A percentile compares a stretch with the other conserved stretches of the same genome.
Evolutionary conservation across 2,329 filamentous ascomycete species (phyloP).

Genomic region (Paraconiothyrium sp.): DNA sequence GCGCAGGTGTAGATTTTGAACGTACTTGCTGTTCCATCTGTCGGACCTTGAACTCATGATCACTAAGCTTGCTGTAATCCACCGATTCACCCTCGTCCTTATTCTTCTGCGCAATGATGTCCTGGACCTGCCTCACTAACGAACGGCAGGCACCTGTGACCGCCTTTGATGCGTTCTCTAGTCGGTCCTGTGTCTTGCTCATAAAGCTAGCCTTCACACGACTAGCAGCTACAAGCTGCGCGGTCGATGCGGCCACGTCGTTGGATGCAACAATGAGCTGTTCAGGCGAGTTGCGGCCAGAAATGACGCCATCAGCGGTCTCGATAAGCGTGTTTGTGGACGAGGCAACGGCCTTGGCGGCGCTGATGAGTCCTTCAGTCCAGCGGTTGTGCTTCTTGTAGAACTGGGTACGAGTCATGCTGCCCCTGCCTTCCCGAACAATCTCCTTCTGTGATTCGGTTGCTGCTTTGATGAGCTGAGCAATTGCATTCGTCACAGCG

Average conservation of each 20-base stretch:
- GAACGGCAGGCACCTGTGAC: conserved; percentile 88
- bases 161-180: conserved; percentile 91
- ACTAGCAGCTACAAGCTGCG: conserved; percentile 93
- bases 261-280: conserved; percentile 98
- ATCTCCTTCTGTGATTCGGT: conserved; percentile 95
- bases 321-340: conserved; percentile 97
- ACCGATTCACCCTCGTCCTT: conserved; percentile 79
- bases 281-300: conserved; percentile 89
- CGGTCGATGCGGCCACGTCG: conserved; percentile 93
- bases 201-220: conserved; percentile 98
- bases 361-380: conserved; percentile 97
- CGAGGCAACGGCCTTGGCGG: conserved; percentile 92
- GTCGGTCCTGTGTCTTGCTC: conserved; percentile 92
- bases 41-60: conserved; percentile 96
- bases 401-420: conserved; percentile 88
- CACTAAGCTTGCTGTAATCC: conserved; percentile 87
- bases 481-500: conserved; percentile 93
- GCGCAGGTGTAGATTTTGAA: conserved; percentile 30
- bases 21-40: conserved; percentile 99
- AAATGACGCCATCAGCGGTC: conserved; percentile 95
- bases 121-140: conserved; percentile 91
- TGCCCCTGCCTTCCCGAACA: conserved; percentile 88
- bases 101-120: conserved; percentile 88
- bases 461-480: conserved; percentile 92
- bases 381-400: conserved; percentile 99